These are phyloP conservation scores for Phyllostachys edulis DNA, from an alignment of 176 grass and related monocot species.

Conservation along the genomic window DNA sequence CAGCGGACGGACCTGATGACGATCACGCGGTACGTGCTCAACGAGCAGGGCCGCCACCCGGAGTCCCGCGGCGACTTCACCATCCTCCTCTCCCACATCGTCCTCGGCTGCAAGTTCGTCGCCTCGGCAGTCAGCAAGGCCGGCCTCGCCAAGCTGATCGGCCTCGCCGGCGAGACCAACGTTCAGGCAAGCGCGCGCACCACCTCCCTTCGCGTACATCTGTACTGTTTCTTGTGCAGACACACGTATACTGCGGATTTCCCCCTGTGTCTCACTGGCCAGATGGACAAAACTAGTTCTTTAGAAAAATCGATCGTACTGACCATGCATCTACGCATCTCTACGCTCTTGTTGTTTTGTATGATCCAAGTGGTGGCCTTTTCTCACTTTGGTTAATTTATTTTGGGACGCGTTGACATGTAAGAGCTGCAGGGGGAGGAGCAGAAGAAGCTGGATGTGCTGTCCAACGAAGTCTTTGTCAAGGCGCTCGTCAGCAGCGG, in stretches of 20 bases:
- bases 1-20: constrained; percentile 95
- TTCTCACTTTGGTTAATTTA: background rate
- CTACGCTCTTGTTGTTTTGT: background rate
- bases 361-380: background rate
- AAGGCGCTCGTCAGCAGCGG: constrained; percentile 94
- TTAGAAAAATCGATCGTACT: background rate
- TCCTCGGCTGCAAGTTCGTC: constrained; percentile 99
- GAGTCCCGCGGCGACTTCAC: constrained; percentile 88
- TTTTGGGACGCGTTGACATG: background rate
- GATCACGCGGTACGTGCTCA: constrained; percentile 88
- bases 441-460: constrained; percentile 96
- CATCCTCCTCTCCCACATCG: constrained; percentile 98
- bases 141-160: constrained; percentile 85
- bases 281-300: background rate
- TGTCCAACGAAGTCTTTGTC: constrained; percentile 95
- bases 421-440: constrained; percentile 70
- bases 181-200: constrained; percentile 54
- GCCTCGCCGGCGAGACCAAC: constrained; percentile 90
- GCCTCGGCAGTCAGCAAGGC: constrained; percentile 93
- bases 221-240: background rate
- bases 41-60: constrained; percentile 78
- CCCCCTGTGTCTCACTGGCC: background rate
- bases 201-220: background rate
- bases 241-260: background rate
- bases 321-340: background rate